A percentile compares a stretch with the other conserved stretches of the same genome.
phyloP scores from a whole-genome alignment of 2,329 filamentous ascomycete genomes.

The Alternaria rosae region DNA sequence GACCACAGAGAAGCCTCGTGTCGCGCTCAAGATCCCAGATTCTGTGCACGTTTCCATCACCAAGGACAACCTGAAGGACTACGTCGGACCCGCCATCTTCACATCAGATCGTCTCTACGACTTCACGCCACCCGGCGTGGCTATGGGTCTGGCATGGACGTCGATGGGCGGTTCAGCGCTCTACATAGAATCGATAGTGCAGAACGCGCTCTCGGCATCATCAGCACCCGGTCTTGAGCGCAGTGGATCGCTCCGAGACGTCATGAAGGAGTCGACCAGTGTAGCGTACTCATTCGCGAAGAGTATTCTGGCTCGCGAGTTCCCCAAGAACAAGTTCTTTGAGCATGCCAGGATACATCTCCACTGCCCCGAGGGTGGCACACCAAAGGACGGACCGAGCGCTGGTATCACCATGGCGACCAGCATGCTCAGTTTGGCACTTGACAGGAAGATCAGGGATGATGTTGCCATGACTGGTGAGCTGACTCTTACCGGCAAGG shows the following conservation, averaged over 20 bases:
- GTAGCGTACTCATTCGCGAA: constrained; percentile 98
- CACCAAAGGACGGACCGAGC: constrained; percentile 81
- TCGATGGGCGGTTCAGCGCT: constrained; percentile 95
- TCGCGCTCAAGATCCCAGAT: constrained; percentile 83
- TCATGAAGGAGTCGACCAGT: constrained; percentile 97
- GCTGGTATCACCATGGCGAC: constrained; percentile 99
- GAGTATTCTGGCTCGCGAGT: constrained; percentile 81
- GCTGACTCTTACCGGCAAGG: constrained; percentile 95
- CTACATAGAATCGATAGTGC: constrained; percentile 96
- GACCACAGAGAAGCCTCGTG: constrained; percentile 71
- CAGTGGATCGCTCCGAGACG: constrained; percentile 91
- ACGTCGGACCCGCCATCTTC: constrained; percentile 94
- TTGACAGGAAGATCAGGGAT: constrained; percentile 79
- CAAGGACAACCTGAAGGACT: constrained; percentile 93
- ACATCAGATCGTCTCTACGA: constrained; percentile 96
- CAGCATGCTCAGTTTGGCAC: constrained; percentile 81
- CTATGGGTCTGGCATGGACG: constrained; percentile 98
- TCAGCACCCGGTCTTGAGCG: constrained; percentile 84
- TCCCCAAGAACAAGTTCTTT: constrained; percentile 92
- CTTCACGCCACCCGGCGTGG: constrained; percentile 88
- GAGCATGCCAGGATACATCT: constrained; percentile 94
- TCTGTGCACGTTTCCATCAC: constrained; percentile 84
- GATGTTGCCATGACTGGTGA: constrained; percentile 98
- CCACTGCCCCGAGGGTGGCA: constrained; percentile 95
- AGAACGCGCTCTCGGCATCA: constrained; percentile 76